Evolutionary conservation across 345 rosid species (phyloP), one percentile per base, ranked within the genome.

Genomic region (Linum lewisii): DNA sequence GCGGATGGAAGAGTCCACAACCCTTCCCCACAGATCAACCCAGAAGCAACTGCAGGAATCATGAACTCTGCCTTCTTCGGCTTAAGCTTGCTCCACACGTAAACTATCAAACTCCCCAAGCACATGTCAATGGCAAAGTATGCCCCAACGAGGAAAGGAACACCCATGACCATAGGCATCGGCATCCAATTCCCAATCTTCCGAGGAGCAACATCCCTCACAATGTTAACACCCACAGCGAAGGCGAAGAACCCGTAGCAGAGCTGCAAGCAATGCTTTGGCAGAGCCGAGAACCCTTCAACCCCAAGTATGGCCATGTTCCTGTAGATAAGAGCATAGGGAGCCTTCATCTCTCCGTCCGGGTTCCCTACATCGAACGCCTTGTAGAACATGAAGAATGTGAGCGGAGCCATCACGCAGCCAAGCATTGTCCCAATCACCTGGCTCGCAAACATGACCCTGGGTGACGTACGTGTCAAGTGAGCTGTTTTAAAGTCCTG

Each of bases 401-500:
- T 88, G 45, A 88, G 74, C 24, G 98, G 96, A 52, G 95, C 79
- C 21, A 58, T 74, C 16, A 83, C 47, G 61, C 96, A 88, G 29
- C 98, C 98, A 1, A 92, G 64, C 3, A 75, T 72, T 0, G 96
- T 86, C 29, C 98, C 98, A 0, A 86, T 76, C 53, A 68, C 78
- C 71, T 92, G 98, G 82, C 86, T 92, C 51, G 71, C 62, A 47
- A 92, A 86, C 98, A 92, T 92, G 50, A 95, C 96, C 69, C 81
- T 71, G 0, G 98, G 98, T 14, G 98, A 92, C 1, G 98, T 88
- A 24, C 11, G 67, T 0, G 98, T 92, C 72, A 77, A 66, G 57
- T 86, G 93, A 1, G 96, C 96, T 24, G 96, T 92, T 69, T 86
- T 88, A 69, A 92, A 86, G 74, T 88, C 98, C 72, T 92, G 98